Evolutionary conservation across 129 eudicot genomes (phyloP).

Genomic region (Arctium minus): DNA sequence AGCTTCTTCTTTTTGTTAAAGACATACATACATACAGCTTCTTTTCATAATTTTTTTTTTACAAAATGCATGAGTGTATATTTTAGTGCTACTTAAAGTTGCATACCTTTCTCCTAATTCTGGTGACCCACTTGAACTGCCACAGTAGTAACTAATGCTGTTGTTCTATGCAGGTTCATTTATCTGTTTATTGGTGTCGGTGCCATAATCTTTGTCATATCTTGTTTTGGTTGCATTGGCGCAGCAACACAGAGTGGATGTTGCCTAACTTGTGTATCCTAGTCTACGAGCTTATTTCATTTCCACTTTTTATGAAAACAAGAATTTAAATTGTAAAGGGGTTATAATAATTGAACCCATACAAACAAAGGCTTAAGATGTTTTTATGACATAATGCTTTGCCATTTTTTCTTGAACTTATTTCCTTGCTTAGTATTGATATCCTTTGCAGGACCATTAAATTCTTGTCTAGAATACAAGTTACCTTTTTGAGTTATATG

Average conservation of each 20-base stretch:
- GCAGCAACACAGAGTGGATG: constrained; percentile 66
- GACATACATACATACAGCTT: neutral
- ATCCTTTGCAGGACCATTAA: neutral
- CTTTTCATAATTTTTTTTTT: neutral
- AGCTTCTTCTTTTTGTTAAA: neutral
- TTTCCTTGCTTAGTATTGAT: neutral
- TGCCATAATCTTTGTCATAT: constrained; percentile 47
- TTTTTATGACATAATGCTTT: neutral
- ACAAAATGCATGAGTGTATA: neutral
- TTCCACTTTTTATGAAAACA: neutral
- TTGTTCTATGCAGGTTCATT: constrained; percentile 65
- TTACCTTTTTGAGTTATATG: neutral
- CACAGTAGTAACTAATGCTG: neutral
- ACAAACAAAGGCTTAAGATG: neutral
- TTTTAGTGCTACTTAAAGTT: neutral
- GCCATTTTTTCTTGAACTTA: neutral
- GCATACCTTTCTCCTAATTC: neutral
- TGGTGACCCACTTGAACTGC: neutral
- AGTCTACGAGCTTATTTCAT: neutral
- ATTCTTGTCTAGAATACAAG: neutral
- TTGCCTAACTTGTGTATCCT: constrained; percentile 87
- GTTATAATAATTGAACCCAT: neutral
- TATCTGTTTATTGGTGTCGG: constrained; percentile 68
- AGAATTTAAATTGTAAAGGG: neutral
- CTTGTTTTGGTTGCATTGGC: constrained; percentile 82